phyloP scores from a whole-genome alignment of 2,329 filamentous ascomycete genomes.

The Alternaria sp. region DNA sequence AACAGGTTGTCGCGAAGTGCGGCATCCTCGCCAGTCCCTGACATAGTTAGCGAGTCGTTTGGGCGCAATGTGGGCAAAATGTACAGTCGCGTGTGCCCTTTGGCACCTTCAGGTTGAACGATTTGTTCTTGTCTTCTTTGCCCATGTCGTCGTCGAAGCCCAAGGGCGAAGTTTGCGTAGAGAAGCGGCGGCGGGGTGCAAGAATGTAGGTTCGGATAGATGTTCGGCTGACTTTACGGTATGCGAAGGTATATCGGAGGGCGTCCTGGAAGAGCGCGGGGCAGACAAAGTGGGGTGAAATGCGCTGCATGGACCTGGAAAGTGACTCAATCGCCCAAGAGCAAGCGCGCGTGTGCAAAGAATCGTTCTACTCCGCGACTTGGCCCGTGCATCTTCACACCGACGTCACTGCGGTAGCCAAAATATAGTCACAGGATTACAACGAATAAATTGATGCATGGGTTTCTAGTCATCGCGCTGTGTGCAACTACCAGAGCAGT shows the following conservation, averaged over 20 bases:
- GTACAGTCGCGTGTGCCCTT: conserved; percentile 89
- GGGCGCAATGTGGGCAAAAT: conserved; percentile 51
- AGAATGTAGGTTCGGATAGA: conserved; percentile 9
- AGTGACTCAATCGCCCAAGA: conserved; percentile 35
- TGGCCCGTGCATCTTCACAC: conserved; percentile 20
- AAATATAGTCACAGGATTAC: background rate
- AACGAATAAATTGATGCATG: background rate
- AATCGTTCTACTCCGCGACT: conserved; percentile 12
- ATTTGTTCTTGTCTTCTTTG: conserved; percentile 51
- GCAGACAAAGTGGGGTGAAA: conserved; percentile 40
- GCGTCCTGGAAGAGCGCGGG: conserved; percentile 36
- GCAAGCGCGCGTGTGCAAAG: conserved; percentile 27
- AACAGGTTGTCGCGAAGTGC: conserved; percentile 47
- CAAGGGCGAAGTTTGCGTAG: conserved; percentile 19
- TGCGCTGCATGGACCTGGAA: conserved; percentile 36
- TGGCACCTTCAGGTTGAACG: conserved; percentile 80
- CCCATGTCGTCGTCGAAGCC: conserved; percentile 50
- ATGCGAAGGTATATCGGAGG: conserved; percentile 25
- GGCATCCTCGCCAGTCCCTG: conserved; percentile 43
- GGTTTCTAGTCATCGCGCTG: background rate
- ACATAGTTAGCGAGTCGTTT: conserved; percentile 19
- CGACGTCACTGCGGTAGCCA: conserved; percentile 13
- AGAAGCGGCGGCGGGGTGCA: conserved; percentile 25
- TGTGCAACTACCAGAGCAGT: conserved; percentile 47
- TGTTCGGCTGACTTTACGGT: conserved; percentile 19